Evolutionary conservation across 2,329 filamentous ascomycete genomes (phyloP), one percentile per base, ranked within the genome.

Genomic region (Lecanicillium sp.): DNA sequence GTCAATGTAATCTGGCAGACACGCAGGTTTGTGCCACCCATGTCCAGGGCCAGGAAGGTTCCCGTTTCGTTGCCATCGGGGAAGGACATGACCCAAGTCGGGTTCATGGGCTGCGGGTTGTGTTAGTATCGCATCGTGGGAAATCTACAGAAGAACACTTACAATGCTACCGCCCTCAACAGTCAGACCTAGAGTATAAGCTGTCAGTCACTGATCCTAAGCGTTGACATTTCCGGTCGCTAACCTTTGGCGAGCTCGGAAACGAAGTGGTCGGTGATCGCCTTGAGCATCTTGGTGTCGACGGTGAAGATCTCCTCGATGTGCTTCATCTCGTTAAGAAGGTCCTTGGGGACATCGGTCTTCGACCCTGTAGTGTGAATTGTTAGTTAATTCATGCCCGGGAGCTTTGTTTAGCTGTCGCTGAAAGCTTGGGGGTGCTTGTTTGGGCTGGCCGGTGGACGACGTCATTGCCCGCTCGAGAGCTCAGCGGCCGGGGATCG

Each of bases 1-100:
- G 87, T 87, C 55, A 97, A 67, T 43, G 81, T 87, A 55, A 97
- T 90, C 63, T 94, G 85, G 63, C 90, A 96, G 48, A 97, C 89
- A 59, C 90, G 84, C 46, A 96, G 68, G 62, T 97, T 97, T 55
- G 90, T 97, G 52, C 90, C 90, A 42, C 90, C 90, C 84, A 97
- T 94, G 58, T 97, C 90, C 30, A 97, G 72, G 40, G 90, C 88
- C 29, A 97, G 71, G 60, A 81, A 95, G 12, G 83, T 92, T 44
- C 90, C 90, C 8, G 80, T 85, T 63, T 96, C 90, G 49, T 89
- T 64, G 48, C 90, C 90, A 57, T 83, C 84, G 17, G 90, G 90
- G 61, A 87, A 87, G 33, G 77, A 77, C 79, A 94, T 88, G 46
- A 94, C 88, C 90, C 90, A 96, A 40, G 89, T 94, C 43, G 90